Conservation (phyloP, 2,329 filamentous ascomycete species). For the Torrubiellomyces zombiae region DNA sequence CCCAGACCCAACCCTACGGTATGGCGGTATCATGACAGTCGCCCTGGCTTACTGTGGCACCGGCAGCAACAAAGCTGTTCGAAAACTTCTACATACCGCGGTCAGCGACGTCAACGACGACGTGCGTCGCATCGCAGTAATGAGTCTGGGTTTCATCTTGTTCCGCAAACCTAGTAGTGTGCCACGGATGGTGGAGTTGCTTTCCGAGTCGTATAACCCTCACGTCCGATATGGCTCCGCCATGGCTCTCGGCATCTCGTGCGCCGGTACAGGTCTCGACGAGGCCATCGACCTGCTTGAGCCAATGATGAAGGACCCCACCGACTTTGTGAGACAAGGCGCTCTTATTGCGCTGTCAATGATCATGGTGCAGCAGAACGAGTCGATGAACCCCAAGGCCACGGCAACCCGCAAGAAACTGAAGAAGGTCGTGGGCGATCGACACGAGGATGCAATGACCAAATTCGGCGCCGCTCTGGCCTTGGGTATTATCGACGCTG, state of each 20-base stretch:
- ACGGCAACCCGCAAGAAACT: conserved; percentile 79
- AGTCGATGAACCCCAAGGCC: conserved; percentile 96
- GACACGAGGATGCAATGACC: conserved; percentile 97
- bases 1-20: conserved; percentile 81
- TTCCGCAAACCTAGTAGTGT: conserved; percentile 97
- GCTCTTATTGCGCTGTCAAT: conserved; percentile 87
- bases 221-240: conserved; percentile 95
- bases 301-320: conserved; percentile 98
- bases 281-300: conserved; percentile 94
- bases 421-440: conserved; percentile 83
- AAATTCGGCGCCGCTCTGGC: conserved; percentile 94
- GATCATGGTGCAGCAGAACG: conserved; percentile 99
- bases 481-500: conserved; percentile 92
- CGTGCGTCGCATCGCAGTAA: conserved; percentile 86
- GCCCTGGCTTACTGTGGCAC: conserved; percentile 94
- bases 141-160: conserved; percentile 95
- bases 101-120: conserved; percentile 98
- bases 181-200: conserved; percentile 93
- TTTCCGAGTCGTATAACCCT: conserved; percentile 97
- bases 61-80: conserved; percentile 95
- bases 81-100: conserved; percentile 85
- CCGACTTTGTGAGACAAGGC: conserved; percentile 94
- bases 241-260: conserved; percentile 96
- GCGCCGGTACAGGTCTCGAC: conserved; percentile 85
- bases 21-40: conserved; percentile 97